Base-by-base conservation (phyloP, 2,329 filamentous ascomycete species). In the Colletotrichum sp. region DNA sequence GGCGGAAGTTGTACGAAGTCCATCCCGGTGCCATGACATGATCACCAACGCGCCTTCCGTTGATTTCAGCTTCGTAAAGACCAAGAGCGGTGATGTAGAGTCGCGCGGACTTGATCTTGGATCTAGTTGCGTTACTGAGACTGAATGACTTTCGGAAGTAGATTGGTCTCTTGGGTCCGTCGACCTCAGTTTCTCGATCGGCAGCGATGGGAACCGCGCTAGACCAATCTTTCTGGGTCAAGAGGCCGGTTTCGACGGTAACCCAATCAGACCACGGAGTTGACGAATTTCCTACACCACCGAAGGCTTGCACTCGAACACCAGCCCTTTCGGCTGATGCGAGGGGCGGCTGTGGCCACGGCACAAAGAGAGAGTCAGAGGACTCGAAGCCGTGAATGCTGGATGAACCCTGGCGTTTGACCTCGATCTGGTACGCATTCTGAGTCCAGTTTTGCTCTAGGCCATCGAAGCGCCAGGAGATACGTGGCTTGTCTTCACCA, bases 1-100 rank as follows among this genome's bases (percentile, higher is more conserved):
- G 85, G 1, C 89, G 84, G 64, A 88, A 81, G 1, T 86, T 82
- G 78, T 91, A 92, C 2, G 86, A 86, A 60, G 88, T 87, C 88
- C 89, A 91, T 0, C 90, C 89, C 0, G 89, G 90, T 18, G 89
- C 87, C 44, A 90, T 81, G 1, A 85, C 82, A 7, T 81, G 72
- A 28, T 86, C 84, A 0, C 86, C 85, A 2, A 89, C 85, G 5
- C 81, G 80, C 1, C 81, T 74, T 1, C 87, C 88, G 72, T 91
- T 90, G 76, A 91, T 86, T 28, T 85, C 83, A 0, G 86, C 87
- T 57, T 87, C 83, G 68, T 89, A 90, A 1, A 90, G 64, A 0
- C 89, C 88, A 1, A 86, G 80, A 0, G 85, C 84, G 0, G 88
- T 89, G 57, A 89, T 87, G 69, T 90, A 90, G 1, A 90, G 80